Evolutionary conservation across 139 green algal genomes (phyloP).

Genomic region (Volvox africanus): DNA sequence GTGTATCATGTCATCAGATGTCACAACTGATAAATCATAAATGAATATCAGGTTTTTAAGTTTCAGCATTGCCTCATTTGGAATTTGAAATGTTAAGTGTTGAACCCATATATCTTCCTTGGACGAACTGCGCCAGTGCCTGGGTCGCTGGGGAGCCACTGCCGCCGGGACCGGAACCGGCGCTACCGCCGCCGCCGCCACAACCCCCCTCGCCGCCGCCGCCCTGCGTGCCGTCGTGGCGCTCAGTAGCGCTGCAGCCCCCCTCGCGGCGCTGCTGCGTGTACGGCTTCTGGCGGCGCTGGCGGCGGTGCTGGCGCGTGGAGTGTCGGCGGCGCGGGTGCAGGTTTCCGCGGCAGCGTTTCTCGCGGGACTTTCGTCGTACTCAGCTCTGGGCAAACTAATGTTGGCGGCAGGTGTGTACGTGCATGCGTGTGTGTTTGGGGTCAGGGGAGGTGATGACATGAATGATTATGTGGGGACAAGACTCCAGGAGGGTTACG

Average conservation of each 20-base stretch:
- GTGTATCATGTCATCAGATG: too few species aligned
- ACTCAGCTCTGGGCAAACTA: background rate
- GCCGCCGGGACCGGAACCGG: background rate
- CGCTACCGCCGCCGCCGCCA: background rate
- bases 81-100: too few species aligned
- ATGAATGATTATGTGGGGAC: too few species aligned
- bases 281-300: background rate
- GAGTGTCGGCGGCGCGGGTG: background rate
- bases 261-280: slow-evolving; percentile 23
- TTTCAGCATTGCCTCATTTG: too few species aligned
- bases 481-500: too few species aligned
- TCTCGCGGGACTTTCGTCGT: slow-evolving; percentile 10
- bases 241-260: background rate
- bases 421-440: background rate
- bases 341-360: background rate
- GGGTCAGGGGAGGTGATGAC: too few species aligned
- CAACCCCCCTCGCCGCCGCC: background rate
- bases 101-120: too few species aligned
- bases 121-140: background rate
- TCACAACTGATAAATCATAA: too few species aligned
- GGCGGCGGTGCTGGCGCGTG: slow-evolving; percentile 15
- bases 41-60: too few species aligned
- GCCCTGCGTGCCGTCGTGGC: background rate
- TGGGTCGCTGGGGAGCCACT: background rate
- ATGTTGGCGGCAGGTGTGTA: slow-evolving; percentile 18